These are phyloP conservation scores for Hanseniaspora valbyensis DNA, from an alignment of 805 yeast species.

Conservation along the genomic window DNA sequence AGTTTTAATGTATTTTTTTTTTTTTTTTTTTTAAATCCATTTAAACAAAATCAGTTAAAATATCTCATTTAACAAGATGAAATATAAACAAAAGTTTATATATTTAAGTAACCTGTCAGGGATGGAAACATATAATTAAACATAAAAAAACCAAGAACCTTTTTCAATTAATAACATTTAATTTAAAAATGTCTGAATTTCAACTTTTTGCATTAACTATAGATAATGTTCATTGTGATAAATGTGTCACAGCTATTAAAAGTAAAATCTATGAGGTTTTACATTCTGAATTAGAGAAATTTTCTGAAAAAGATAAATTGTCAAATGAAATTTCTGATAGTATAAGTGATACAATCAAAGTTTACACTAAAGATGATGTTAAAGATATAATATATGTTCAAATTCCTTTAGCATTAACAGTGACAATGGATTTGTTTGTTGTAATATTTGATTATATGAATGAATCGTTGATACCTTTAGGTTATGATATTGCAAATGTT, in stretches of 20 bases:
- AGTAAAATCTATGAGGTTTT: not conserved
- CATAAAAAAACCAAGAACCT: not conserved
- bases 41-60: not conserved
- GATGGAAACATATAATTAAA: not conserved
- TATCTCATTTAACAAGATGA: not conserved
- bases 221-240: slow-evolving; percentile 13
- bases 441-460: not conserved
- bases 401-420: slow-evolving; percentile 1
- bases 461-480: not conserved
- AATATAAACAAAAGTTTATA: not conserved
- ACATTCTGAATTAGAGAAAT: not conserved
- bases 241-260: slow-evolving; percentile 18
- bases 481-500: slow-evolving; percentile 5
- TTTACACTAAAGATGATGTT: not conserved
- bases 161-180: no score
- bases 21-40: no score
- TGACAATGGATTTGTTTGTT: not conserved
- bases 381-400: not conserved
- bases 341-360: not conserved
- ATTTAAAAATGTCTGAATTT: not conserved
- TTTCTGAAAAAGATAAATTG: not conserved
- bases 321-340: not conserved
- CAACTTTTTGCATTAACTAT: not conserved
- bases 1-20: no score
- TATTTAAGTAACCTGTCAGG: not conserved